Evolutionary conservation across 331 rosid species (phyloP).

Genomic region (Spiraea crenata): DNA sequence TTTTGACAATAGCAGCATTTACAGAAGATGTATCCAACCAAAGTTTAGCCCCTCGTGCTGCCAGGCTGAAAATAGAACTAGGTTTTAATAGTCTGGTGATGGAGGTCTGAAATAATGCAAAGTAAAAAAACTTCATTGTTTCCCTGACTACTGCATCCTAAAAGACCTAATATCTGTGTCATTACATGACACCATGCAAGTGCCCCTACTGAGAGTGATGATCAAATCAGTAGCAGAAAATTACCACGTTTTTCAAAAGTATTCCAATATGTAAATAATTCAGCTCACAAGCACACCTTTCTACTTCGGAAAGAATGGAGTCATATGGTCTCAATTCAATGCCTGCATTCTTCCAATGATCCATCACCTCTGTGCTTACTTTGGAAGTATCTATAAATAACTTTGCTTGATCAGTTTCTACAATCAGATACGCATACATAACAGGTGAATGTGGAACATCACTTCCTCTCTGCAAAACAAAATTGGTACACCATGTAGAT

Average conservation of each 20-base stretch:
- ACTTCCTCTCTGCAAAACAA: conserved; percentile 80
- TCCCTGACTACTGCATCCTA: not conserved
- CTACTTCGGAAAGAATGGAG: conserved; percentile 72
- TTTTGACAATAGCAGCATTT: conserved; percentile 84
- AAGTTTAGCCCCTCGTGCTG: conserved; percentile 55
- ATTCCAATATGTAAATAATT: conserved; percentile 1
- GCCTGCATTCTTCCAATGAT: conserved; percentile 71
- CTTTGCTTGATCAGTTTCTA: conserved; percentile 72
- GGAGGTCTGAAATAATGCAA: not conserved
- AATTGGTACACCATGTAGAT: conserved; percentile 18
- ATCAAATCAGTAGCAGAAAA: not conserved
- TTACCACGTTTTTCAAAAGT: not conserved
- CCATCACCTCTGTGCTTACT: conserved; percentile 70
- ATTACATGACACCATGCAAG: not conserved
- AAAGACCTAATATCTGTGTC: not conserved
- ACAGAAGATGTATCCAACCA: conserved; percentile 89
- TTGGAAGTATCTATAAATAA: conserved; percentile 75
- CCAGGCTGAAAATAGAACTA: conserved; percentile 59
- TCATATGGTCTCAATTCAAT: conserved; percentile 74
- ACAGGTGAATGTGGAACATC: conserved; percentile 96
- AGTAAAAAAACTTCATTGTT: not conserved
- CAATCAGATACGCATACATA: conserved; percentile 88
- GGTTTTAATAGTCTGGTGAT: not conserved
- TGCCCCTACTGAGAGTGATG: not conserved
- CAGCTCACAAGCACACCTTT: conserved; percentile 48